phyloP scores from a whole-genome alignment of 352 stramenopile genomes.

The Pythium inflatum region DNA sequence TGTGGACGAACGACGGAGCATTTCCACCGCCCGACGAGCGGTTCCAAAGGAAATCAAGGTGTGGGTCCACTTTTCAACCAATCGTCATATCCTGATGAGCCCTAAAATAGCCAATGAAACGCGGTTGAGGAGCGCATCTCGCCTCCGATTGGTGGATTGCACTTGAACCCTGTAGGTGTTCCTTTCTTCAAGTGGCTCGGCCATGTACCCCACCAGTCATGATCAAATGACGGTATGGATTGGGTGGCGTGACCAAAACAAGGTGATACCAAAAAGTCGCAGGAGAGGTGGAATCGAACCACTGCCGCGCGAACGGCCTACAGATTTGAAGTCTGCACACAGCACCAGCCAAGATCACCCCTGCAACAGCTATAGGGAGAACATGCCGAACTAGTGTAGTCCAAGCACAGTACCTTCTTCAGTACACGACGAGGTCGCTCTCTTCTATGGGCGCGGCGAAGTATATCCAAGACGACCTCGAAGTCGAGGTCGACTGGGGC shows the following conservation, averaged over 20 bases:
- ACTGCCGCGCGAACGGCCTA: slow-evolving; percentile 89
- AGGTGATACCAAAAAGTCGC: slow-evolving; percentile 57
- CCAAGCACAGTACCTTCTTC: no score
- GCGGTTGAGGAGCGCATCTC: background rate
- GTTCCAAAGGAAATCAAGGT: background rate
- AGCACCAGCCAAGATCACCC: slow-evolving; percentile 90
- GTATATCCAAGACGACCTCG: background rate
- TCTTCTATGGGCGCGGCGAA: no score
- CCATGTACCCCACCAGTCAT: slow-evolving; percentile 18
- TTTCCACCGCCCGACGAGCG: slow-evolving; percentile 8
- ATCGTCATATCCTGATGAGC: no score
- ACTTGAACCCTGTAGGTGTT: background rate
- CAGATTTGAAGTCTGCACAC: slow-evolving; percentile 94
- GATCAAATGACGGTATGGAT: no score
- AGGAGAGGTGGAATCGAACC: slow-evolving; percentile 92
- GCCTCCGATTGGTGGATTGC: slow-evolving; percentile 21
- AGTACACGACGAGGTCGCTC: no score
- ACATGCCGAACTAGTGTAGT: background rate
- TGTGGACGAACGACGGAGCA: slow-evolving; percentile 30
- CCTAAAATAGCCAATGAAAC: slow-evolving; percentile 12
- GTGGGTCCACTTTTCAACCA: slow-evolving; percentile 5
- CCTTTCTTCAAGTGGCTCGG: slow-evolving; percentile 30
- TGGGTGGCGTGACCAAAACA: no score
- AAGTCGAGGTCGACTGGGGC: background rate
- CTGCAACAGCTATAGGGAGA: slow-evolving; percentile 37